A percentile compares a stretch with the other conserved stretches of the same genome.
Conservation (phyloP, 306 rosid species). For the Cucumis cinereus region DNA sequence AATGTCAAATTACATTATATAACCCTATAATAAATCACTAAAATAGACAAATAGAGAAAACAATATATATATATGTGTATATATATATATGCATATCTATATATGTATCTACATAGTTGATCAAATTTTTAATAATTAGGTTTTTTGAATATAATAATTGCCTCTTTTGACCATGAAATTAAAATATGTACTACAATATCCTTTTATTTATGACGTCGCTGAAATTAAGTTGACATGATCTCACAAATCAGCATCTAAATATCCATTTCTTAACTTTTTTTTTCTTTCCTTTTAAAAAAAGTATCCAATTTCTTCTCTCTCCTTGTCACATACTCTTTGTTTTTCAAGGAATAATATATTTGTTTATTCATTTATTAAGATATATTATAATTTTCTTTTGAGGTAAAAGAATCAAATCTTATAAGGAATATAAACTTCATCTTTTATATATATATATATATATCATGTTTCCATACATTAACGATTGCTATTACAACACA, state of each 20-base stretch:
- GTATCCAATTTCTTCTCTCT: background rate
- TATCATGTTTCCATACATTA: background rate
- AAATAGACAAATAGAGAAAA: too few relatives aligned
- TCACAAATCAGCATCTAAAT: background rate
- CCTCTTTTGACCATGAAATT: background rate
- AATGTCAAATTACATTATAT: too few relatives aligned
- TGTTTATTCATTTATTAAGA: too few relatives aligned
- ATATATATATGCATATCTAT: too few relatives aligned
- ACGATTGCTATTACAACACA: background rate
- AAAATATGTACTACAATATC: background rate
- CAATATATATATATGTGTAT: too few relatives aligned
- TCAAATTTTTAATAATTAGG: background rate
- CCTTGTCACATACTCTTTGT: background rate
- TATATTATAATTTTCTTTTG: background rate
- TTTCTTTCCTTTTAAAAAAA: background rate
- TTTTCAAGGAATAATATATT: background rate
- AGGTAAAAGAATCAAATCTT: background rate
- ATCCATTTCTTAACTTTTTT: background rate
- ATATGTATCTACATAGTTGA: background rate
- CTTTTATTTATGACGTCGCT: background rate
- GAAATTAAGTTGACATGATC: slow-evolving; percentile 1
- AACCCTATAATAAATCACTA: too few relatives aligned
- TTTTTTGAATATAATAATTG: too few relatives aligned
- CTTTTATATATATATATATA: background rate
- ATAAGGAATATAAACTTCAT: background rate